Evolutionary conservation across 1,284 basidiomycete genomes (phyloP).

Genomic region (Apiotrichum domesticum): DNA sequence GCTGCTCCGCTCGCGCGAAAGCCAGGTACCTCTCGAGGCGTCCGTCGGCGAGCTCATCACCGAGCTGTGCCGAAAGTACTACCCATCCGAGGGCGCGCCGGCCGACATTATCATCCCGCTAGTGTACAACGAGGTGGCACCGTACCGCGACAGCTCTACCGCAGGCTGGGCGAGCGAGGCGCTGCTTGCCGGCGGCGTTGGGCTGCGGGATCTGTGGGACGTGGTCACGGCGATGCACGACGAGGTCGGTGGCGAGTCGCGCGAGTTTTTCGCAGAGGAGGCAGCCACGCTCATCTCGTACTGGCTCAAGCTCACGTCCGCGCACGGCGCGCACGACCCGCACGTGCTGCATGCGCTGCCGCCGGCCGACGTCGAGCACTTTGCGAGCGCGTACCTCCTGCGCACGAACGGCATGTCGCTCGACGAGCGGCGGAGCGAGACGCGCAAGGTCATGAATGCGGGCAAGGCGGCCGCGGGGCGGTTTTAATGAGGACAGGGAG

Average conservation of each 20-base stretch:
- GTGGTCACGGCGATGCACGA: conserved; percentile 28
- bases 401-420: conserved; percentile 15
- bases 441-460: conserved; percentile 28
- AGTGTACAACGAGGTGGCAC: conserved; percentile 26
- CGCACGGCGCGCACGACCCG: background rate
- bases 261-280: conserved; percentile 42
- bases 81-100: conserved; percentile 67
- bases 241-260: conserved; percentile 28
- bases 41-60: conserved; percentile 51
- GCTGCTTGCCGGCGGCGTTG: conserved; percentile 34
- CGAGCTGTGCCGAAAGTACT: conserved; percentile 73
- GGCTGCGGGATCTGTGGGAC: conserved; percentile 37
- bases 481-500: conserved; percentile 15
- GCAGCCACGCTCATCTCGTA: conserved; percentile 24
- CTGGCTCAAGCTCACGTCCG: conserved; percentile 17
- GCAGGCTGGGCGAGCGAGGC: conserved; percentile 29
- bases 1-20: conserved; percentile 66
- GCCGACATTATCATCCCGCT: conserved; percentile 37
- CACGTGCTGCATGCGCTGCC: conserved; percentile 11
- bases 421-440: conserved; percentile 22
- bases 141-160: conserved; percentile 1
- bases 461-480: conserved; percentile 31
- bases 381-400: conserved; percentile 35
- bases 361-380: conserved; percentile 31
- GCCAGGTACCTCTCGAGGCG: conserved; percentile 5